Percentiles rank a stretch among this genome's conserved stretches.
phyloP scores from a whole-genome alignment of 202 grass and related monocot genomes.

The Musa balbisiana region DNA sequence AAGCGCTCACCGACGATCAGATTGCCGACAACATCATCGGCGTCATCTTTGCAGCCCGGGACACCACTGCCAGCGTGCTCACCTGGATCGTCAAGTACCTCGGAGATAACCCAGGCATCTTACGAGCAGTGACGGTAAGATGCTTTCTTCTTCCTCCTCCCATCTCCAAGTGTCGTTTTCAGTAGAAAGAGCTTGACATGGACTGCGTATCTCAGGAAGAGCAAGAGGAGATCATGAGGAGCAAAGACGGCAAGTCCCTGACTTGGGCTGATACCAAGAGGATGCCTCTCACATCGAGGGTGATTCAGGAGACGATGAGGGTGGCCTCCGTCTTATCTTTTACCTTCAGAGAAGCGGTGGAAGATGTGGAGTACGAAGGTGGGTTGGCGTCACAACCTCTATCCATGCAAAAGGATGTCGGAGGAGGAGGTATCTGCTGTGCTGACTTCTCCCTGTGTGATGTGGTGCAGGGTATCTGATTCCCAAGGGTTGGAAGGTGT shows the following conservation, averaged over 20 bases:
- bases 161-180: background rate
- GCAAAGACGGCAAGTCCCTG: conserved; percentile 34
- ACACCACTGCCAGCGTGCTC: conserved; percentile 94
- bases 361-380: conserved; percentile 98
- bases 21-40: conserved; percentile 92
- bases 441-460: conserved; percentile 16
- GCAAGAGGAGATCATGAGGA: conserved; percentile 59
- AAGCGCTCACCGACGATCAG: conserved; percentile 76
- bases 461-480: conserved; percentile 76
- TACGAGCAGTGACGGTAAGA: conserved; percentile 72
- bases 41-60: conserved; percentile 85
- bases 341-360: conserved; percentile 93
- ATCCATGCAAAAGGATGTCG: too few relatives aligned
- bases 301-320: conserved; percentile 96
- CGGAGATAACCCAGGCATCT: conserved; percentile 68
- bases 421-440: too few relatives aligned
- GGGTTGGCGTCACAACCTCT: background rate
- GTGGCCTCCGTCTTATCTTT: conserved; percentile 99
- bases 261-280: conserved; percentile 67
- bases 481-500: conserved; percentile 97
- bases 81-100: conserved; percentile 99
- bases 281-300: conserved; percentile 66
- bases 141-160: too few relatives aligned
- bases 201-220: conserved; percentile 40
- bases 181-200: background rate